A percentile compares a stretch with the other conserved stretches of the same genome.
These are phyloP conservation scores for maize (Zea mays) DNA, from an alignment of 176 grass and related monocot genomes.

Conservation along the genomic window Zm-B73-REFERENCE-NAM-5.0 NC_050105.1:1334501-1335000, in stretches of 20 bases:
- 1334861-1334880: not conserved
- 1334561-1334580: too few relatives aligned
- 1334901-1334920: not conserved
- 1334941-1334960: not conserved
- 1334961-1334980: not conserved
- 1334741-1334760: accelerated
- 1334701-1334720: too few relatives aligned
- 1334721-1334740: conserved; percentile 13
- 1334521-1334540: too few relatives aligned
- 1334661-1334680: too few relatives aligned
- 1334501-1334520: too few relatives aligned
- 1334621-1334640: too few relatives aligned
- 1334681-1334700: too few relatives aligned
- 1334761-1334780: not conserved
- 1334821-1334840: not conserved
- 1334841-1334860: not conserved
- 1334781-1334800: not conserved
- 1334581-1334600: too few relatives aligned
- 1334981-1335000: conserved; percentile 24
- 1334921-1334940: not conserved
- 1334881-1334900: not conserved
- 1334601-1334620: too few relatives aligned
- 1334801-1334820: too few relatives aligned
- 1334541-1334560: too few relatives aligned
- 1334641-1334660: too few relatives aligned